Evolutionary conservation across 164 flowering plant species (phyloP).

Genomic region (Umbellularia californica): DNA sequence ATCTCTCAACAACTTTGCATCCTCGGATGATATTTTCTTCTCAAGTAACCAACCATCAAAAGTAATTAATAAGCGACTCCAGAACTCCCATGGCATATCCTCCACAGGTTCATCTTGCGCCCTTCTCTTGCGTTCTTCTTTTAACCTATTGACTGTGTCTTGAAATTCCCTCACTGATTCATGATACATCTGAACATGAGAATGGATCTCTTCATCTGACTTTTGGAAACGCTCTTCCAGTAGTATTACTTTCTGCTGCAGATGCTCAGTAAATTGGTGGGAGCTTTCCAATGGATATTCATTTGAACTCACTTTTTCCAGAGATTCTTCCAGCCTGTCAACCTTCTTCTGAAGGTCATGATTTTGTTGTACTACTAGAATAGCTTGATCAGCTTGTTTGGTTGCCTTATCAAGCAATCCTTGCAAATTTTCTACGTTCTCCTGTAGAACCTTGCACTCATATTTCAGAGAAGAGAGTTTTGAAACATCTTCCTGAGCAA

Average conservation of each 20-base stretch:
- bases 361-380: constrained; percentile 62
- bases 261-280: constrained; percentile 56
- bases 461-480: constrained; percentile 51
- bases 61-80: constrained; percentile 77
- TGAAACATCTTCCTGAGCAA: constrained; percentile 66
- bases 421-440: constrained; percentile 71
- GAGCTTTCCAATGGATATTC: constrained; percentile 59
- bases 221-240: constrained; percentile 78
- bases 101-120: constrained; percentile 52
- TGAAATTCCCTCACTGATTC: constrained; percentile 85
- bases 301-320: constrained; percentile 59
- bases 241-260: constrained; percentile 73
- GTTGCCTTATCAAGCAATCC: constrained; percentile 65
- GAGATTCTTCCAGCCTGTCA: constrained; percentile 70
- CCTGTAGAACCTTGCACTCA: constrained; percentile 60
- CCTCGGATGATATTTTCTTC: constrained; percentile 60
- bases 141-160: constrained; percentile 56
- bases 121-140: constrained; percentile 66
- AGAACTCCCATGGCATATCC: constrained; percentile 90
- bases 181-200: constrained; percentile 72
- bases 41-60: constrained; percentile 91
- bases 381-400: constrained; percentile 82
- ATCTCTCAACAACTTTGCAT: constrained; percentile 71
- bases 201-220: constrained; percentile 79
- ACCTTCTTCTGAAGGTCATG: constrained; percentile 80